These are phyloP conservation scores for Daldinia grandis DNA, from an alignment of 495 filamentous ascomycete species.

Conservation along the genomic window DNA sequence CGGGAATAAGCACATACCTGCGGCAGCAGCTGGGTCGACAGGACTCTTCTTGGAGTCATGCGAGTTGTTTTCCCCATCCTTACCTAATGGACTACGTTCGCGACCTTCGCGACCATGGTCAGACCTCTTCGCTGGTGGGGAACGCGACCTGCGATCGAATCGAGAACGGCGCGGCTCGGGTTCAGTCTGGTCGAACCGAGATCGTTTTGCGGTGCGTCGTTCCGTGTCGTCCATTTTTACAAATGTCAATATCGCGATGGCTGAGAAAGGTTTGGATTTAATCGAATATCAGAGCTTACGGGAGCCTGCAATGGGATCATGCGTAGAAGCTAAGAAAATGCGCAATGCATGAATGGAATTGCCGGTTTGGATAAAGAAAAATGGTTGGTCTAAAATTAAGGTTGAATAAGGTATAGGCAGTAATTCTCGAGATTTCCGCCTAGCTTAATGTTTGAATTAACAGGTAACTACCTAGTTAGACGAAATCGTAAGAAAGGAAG, in stretches of 20 bases:
- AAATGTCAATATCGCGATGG: background rate
- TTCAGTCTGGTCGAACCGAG: constrained; percentile 90
- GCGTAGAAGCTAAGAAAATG: constrained; percentile 9
- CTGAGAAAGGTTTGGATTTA: background rate
- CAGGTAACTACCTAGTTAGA: too few relatives aligned
- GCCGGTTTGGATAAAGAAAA: background rate
- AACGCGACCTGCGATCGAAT: constrained; percentile 88
- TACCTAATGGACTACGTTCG: constrained; percentile 80
- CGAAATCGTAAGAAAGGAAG: background rate
- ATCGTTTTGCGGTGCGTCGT: constrained; percentile 77
- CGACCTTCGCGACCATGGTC: constrained; percentile 73
- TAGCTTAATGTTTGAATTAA: constrained; percentile 10
- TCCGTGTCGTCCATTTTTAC: constrained; percentile 79
- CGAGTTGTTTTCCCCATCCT: constrained; percentile 63
- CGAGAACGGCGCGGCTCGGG: constrained; percentile 78
- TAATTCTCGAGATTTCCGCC: constrained; percentile 19
- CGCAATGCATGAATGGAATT: constrained; percentile 15
- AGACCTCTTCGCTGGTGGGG: constrained; percentile 68
- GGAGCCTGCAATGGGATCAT: background rate
- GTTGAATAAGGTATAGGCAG: constrained; percentile 3
- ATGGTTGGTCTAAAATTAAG: background rate
- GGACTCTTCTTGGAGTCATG: constrained; percentile 55
- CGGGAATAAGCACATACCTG: constrained; percentile 63
- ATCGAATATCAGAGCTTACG: background rate
- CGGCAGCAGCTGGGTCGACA: constrained; percentile 83